Evolutionary conservation across 345 rosid genomes (phyloP), one percentile per base, ranked within the genome.

Genomic region (Adansonia digitata): DNA sequence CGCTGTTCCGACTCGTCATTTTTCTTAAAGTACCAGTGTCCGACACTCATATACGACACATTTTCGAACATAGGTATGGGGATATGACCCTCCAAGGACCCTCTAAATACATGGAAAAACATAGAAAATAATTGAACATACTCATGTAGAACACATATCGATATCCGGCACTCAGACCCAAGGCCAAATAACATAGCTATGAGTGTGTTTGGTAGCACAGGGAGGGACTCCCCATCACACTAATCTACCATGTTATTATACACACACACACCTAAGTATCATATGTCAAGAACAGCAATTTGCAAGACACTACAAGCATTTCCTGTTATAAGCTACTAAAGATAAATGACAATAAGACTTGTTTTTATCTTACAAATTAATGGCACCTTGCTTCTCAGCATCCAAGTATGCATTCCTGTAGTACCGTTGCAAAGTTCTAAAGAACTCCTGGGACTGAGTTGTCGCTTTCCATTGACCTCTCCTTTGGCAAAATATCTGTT

Each of bases 401-500:
- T 95, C 98, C 86, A 87, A 83, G 69, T 93, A 95, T 8, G 98
- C 92, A 76, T 95, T 95, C 70, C 93, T 95, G 78, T 93, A 91
- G 80, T 91, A 95, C 64, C 99, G 97, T 14, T 95, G 99, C 31
- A 95, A 73, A 56, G 91, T 86, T 86, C 96, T 86, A 63, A 93
- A 85, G 70, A 95, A 79, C 77, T 95, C 99, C 82, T 95, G 99
- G 66, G 99, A 95, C 75, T 91, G 99, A 1, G 93, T 93, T 29
- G 99, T 92, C 1, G 99, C 93, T 87, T 86, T 91, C 99, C 99
- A 95, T 72, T 93, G 99, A 71, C 99, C 99, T 84, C 99, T 92
- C 83, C 91, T 88, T 84, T 95, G 89, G 79, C 89, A 91, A 82
- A 95, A 95, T 75, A 95, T 91, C 99, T 95, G 89, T 66, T 72